Evolutionary conservation across 768 basidiomycete species (phyloP), one percentile per base, ranked within the genome.

Genomic region (Russula ochroleuca): DNA sequence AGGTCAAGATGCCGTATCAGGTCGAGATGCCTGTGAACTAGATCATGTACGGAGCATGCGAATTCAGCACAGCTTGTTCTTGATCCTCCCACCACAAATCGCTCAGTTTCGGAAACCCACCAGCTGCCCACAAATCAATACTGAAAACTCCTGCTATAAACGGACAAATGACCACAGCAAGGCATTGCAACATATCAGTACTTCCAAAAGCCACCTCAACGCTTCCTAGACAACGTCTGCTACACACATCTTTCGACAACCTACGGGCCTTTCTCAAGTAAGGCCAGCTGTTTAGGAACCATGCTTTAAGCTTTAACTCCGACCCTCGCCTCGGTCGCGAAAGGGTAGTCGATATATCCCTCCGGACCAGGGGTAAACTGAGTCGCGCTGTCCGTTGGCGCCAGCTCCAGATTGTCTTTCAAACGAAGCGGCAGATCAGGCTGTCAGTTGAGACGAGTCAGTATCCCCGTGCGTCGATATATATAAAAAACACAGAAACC

Each of bases 281-380:
- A 10, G 3, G 14, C 23, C 5, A 5, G 5, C 0, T 2, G 9
- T 13, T 25, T 21, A 55, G 25, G 31, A n/a, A 25, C 33, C 9
- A 28, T 14, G 1, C 35, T 48, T 28, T 28, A 28, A 28, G 2
- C 35, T 48, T 15, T 9, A 17, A n/a, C 1, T 37, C 11, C 28
- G 28, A 28, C 28, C 5, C 28, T 5, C 28, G 28, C 28, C 35
- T 37, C 8, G 8, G 41, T 43, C 41, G 63, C 63, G 35, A 65
- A 69, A 11, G 70, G 67, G 53, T 61, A 69, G 40, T 70, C 70
- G 0, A 28, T 66, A 19, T 68, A 69, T 4, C 67, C 70, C 33
- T 43, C 57, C 8, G 62, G 25, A 3, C 43, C 62, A 14, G 14
- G 52, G 5, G 37, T 51, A 49, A 28, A 62, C 31, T 38, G 38